Conservation (phyloP, 1,284 basidiomycete species). For the Flammula alnicola region DNA sequence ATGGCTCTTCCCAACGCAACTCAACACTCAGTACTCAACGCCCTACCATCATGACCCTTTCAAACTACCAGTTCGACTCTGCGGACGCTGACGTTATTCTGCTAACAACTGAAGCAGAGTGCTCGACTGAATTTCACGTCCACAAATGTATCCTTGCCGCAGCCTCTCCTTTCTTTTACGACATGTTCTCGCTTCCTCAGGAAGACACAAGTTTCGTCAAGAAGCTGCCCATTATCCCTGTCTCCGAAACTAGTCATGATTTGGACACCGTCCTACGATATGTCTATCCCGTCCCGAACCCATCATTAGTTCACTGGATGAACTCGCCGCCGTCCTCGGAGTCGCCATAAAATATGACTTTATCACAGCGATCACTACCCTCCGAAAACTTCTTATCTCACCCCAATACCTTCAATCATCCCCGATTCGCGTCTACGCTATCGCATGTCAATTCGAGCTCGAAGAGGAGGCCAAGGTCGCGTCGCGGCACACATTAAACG, state of each 20-base stretch:
- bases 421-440: constrained; percentile 69
- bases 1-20: no score
- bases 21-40: no score
- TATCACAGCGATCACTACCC: constrained; percentile 43
- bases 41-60: constrained; percentile 18
- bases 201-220: constrained; percentile 21
- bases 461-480: constrained; percentile 58
- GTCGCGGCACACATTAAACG: constrained; percentile 58
- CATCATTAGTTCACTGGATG: constrained; percentile 50
- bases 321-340: constrained; percentile 53
- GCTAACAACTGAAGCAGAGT: constrained; percentile 38
- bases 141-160: constrained; percentile 64
- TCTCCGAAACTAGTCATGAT: constrained; percentile 52
- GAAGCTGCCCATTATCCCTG: constrained; percentile 52
- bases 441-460: constrained; percentile 67
- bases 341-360: constrained; percentile 72
- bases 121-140: constrained; percentile 56
- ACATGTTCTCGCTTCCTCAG: constrained; percentile 73
- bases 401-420: constrained; percentile 49
- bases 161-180: constrained; percentile 69
- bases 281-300: constrained; percentile 59
- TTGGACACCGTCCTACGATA: constrained; percentile 58
- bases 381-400: constrained; percentile 57
- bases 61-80: constrained; percentile 42
- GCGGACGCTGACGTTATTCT: constrained; percentile 61